Conservation (phyloP, 768 basidiomycete species). For the Rhodotorula toruloides region DNA sequence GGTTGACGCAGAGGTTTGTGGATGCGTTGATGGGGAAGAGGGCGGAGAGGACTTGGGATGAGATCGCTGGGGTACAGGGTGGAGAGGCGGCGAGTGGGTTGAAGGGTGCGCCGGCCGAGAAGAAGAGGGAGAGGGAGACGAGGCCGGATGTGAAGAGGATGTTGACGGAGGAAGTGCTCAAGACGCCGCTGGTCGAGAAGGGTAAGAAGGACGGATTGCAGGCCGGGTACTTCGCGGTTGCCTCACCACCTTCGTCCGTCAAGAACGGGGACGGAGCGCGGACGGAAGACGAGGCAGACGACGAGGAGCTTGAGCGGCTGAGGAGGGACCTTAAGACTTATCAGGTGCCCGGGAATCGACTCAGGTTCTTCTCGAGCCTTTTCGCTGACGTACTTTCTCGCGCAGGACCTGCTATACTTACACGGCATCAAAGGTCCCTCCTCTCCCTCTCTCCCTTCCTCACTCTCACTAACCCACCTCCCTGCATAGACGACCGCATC, state of each 20-base stretch:
- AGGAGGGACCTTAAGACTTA: constrained; percentile 54
- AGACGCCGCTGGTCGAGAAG: constrained; percentile 27
- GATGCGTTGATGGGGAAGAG: constrained; percentile 61
- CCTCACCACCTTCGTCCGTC: no score
- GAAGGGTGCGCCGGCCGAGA: constrained; percentile 9
- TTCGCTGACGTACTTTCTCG: not conserved
- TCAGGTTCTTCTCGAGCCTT: not conserved
- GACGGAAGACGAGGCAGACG: constrained; percentile 2
- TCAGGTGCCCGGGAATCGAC: not conserved
- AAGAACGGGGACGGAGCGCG: not conserved
- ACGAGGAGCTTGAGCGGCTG: constrained; percentile 45
- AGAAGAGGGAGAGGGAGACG: constrained; percentile 1
- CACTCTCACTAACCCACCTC: not conserved
- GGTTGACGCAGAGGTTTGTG: constrained; percentile 67
- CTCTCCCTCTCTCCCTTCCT: no score
- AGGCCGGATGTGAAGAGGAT: not conserved
- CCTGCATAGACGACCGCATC: constrained; percentile 63
- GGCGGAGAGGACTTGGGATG: constrained; percentile 40
- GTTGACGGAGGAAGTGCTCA: constrained; percentile 1
- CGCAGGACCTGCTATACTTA: constrained; percentile 67
- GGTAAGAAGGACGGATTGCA: not conserved
- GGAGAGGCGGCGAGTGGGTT: constrained; percentile 21
- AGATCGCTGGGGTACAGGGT: constrained; percentile 40
- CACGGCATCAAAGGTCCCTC: constrained; percentile 59
- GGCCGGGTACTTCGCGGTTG: not conserved